phyloP scores from a whole-genome alignment of 2,329 filamentous ascomycete genomes.

The Cordyceps fumosorosea region DNA sequence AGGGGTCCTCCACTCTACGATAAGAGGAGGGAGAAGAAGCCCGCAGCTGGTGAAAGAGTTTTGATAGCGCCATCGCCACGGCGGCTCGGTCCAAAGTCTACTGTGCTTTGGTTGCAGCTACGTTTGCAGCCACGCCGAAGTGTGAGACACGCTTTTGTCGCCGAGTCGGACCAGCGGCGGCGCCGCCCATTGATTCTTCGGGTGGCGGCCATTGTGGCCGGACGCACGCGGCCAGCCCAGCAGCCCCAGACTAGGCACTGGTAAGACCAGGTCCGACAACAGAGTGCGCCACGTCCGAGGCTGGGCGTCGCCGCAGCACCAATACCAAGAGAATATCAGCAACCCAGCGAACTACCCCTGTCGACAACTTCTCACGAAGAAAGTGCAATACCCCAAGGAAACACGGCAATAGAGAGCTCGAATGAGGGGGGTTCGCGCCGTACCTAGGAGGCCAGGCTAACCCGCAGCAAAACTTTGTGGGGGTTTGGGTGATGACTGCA shows the following conservation, averaged over 20 bases:
- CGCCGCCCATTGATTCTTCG: background rate
- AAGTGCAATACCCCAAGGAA: background rate
- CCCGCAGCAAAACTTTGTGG: slow-evolving; percentile 9
- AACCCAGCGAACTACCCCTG: background rate
- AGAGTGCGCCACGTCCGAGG: background rate
- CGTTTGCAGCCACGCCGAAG: slow-evolving; percentile 1
- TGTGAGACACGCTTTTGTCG: background rate
- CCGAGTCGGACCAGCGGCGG: slow-evolving; percentile 6
- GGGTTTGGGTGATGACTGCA: background rate
- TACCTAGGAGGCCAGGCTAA: background rate
- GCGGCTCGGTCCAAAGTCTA: background rate
- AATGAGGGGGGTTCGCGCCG: background rate
- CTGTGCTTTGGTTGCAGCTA: background rate
- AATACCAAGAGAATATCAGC: background rate
- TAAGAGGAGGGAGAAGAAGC: background rate
- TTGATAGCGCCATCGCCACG: background rate
- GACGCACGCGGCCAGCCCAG: slow-evolving; percentile 5
- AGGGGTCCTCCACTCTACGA: background rate
- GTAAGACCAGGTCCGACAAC: background rate
- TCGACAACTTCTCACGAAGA: background rate
- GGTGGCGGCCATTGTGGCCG: slow-evolving; percentile 9
- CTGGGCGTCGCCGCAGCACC: background rate
- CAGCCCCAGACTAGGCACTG: too few species aligned
- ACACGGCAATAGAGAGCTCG: background rate
- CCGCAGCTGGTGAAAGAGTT: background rate